Conservation (phyloP, 441 rosid genomes). For the Sinapis alba region DNA sequence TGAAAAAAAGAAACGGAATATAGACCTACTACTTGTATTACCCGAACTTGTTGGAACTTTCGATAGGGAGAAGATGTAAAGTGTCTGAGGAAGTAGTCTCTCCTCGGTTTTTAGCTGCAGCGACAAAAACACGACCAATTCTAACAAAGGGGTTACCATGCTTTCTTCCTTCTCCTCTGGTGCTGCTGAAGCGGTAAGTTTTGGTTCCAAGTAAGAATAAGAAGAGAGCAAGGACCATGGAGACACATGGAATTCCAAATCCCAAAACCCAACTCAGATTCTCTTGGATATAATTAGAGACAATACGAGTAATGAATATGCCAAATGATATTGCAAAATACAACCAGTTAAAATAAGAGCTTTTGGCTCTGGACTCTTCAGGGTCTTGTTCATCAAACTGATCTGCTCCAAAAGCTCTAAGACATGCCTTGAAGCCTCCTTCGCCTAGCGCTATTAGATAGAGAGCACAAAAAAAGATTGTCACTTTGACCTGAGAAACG, state of each 20-base stretch:
- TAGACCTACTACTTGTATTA: not conserved
- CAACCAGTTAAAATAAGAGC: not conserved
- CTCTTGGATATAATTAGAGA: not conserved
- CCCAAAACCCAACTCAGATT: not conserved
- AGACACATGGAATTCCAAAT: not conserved
- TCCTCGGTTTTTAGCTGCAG: not conserved
- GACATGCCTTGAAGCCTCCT: not conserved
- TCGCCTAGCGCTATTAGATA: not conserved
- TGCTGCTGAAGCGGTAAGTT: not conserved
- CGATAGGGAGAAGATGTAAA: not conserved
- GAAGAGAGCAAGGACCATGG: not conserved
- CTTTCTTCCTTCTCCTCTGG: not conserved
- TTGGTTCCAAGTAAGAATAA: not conserved
- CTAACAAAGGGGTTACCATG: not conserved
- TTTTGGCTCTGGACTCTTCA: not conserved
- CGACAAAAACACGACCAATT: not conserved
- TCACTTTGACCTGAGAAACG: not conserved
- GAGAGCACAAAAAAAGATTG: not conserved
- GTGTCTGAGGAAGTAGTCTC: not conserved
- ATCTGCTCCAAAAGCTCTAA: not conserved
- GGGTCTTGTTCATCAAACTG: not conserved
- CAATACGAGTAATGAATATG: not conserved
- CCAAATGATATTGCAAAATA: not conserved
- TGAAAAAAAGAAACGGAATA: not conserved
- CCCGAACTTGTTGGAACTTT: not conserved